A percentile compares a stretch with the other conserved stretches of the same genome.
Evolutionary conservation across 108 stramenopile genomes (phyloP).

Genomic region (Pelagomonas calceolata): DNA sequence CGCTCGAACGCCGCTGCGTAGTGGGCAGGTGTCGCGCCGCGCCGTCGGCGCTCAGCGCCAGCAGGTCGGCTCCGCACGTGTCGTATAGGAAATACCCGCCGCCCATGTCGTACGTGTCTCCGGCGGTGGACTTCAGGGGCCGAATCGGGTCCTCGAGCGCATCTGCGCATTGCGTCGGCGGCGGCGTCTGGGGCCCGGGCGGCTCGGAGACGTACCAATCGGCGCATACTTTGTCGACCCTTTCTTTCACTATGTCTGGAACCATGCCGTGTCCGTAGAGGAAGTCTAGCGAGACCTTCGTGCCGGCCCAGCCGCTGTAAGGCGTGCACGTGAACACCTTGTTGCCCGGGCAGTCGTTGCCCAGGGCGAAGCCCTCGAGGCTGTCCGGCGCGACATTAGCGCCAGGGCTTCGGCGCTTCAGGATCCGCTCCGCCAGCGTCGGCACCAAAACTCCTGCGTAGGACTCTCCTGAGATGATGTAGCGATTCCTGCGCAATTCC

Average conservation of each 20-base stretch:
- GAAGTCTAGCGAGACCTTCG: background rate
- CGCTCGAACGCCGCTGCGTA: background rate
- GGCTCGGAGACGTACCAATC: background rate
- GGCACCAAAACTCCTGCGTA: slow-evolving; percentile 11
- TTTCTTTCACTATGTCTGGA: background rate
- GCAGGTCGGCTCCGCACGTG: background rate
- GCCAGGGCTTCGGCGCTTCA: background rate
- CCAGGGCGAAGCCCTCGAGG: background rate
- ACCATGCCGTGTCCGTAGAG: background rate
- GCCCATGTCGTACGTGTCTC: background rate
- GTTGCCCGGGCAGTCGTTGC: background rate
- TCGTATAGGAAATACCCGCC: background rate
- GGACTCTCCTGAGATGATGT: slow-evolving; percentile 24
- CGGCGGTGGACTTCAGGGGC: background rate
- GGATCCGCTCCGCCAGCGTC: background rate
- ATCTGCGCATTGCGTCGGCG: background rate
- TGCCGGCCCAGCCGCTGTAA: background rate
- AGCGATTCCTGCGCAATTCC: background rate
- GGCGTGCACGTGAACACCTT: background rate
- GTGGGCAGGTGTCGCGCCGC: too few relatives aligned
- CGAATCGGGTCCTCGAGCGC: background rate
- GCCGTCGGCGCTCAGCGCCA: background rate
- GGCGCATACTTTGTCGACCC: background rate
- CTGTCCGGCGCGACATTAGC: background rate
- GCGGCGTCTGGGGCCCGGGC: background rate